Evolutionary conservation across 2,329 filamentous ascomycete genomes (phyloP).

Genomic region (Trichothecium sympodiale): DNA sequence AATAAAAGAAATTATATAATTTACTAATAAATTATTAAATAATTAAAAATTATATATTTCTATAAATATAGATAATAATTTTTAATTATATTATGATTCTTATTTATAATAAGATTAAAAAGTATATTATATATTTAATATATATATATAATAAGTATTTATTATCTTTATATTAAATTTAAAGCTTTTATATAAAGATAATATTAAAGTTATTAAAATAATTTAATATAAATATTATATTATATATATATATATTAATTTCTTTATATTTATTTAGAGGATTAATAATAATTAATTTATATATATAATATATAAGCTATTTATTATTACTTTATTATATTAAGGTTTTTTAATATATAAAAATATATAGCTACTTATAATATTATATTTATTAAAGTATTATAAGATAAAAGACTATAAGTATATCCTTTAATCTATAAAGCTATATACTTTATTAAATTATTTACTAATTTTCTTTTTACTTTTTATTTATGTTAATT

Average conservation of each 20-base stretch:
- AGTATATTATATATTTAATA: slow-evolving; percentile 1
- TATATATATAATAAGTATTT: slow-evolving; percentile 2
- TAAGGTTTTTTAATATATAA: slow-evolving; percentile 1
- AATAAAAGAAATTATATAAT: no score
- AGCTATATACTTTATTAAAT: background rate
- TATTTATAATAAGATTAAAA: background rate
- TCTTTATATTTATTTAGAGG: background rate
- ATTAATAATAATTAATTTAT: slow-evolving; percentile 1
- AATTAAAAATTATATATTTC: slow-evolving; percentile 1
- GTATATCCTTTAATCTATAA: background rate
- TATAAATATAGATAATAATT: background rate
- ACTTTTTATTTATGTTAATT: background rate
- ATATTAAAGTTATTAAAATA: no score
- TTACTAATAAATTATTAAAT: no score
- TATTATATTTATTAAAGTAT: background rate
- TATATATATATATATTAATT: no score
- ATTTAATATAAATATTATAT: no score
- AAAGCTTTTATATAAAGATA: no score
- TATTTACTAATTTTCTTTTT: background rate
- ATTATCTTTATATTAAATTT: no score
- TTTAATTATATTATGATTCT: background rate
- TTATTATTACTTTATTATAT: slow-evolving; percentile 3
- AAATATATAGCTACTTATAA: no score
- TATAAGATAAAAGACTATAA: background rate
- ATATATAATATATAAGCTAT: background rate